Evolutionary conservation across 1,284 basidiomycete species (phyloP), one percentile per base, ranked within the genome.

Genomic region (Sporisorium graminicola): DNA sequence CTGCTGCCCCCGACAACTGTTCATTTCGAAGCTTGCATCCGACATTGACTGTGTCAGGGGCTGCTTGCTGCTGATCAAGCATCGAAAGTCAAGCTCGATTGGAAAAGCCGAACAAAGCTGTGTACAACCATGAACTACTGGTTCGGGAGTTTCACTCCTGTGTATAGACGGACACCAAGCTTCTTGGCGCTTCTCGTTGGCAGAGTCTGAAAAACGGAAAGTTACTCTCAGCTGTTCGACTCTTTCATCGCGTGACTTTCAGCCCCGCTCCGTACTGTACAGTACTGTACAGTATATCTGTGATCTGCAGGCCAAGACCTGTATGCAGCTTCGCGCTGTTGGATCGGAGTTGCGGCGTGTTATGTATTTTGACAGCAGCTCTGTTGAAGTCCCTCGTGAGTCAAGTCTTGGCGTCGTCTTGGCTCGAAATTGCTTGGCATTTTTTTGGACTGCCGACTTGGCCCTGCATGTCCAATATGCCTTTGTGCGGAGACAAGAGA

Each of bases 171-270:
- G n/a, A n/a, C n/a, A 43, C 69, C 64, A 72, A 72, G 69, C n/a
- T 58, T 61, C 69, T 72, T 72, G 69, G 69, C 69, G 56, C 44
- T 43, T n/a, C 37, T 43, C 22, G 43, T 43, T 51, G 53, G 53
- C 51, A 52, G 35, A 33, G n/a, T n/a, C 16, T 14, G 37, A 14
- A 35, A 33, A 33, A 42, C 33, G 37, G 22, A 29, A n/a, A 57
- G 31, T 31, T 12, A 29, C 4, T 18, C 33, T 8, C 9, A 35
- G 13, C 7, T 35, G 33, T 35, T 16, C 26, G 16, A 18, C 8
- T 29, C n/a, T 14, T 43, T 47, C 24, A 6, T 43, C 55, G 55
- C 43, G 55, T 46, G 43, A 31, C 55, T 47, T 5, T 46, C 54
- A 54, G 52, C 52, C 35, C 35, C 47, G 16, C 47, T 24, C 20